Base-by-base conservation (phyloP, 2,329 filamentous ascomycete species). In the Colletotrichum sp. region DNA sequence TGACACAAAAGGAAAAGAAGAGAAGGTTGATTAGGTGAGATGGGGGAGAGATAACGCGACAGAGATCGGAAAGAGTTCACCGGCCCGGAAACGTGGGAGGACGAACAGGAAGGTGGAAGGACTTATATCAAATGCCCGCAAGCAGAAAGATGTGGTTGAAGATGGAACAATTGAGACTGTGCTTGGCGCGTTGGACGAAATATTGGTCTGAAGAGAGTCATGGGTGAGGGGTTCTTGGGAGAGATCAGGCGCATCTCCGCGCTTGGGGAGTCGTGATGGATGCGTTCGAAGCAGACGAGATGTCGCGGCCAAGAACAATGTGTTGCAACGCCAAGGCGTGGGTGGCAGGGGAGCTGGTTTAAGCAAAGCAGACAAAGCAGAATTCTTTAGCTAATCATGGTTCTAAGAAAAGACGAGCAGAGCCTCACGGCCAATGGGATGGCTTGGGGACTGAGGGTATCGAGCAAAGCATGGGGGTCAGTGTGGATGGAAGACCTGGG, bases 221-320 rank as follows among this genome's bases (percentile, higher is more conserved):
- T 48, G 71, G 66, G 67, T 64, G 59, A 55, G 66, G 70, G 71
- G 28, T 67, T 59, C 21, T 67, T n/a, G 57, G 9, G 12, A 28
- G 69, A 73, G n/a, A 73, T 60, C 32, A 75, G 73, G 69, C 57
- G 43, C 57, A 64, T 26, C 55, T 69, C 63, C 48, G 34, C 55
- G 43, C 18, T 43, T 67, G 30, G 70, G 32, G 64, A 72, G 39
- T 57, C n/a, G 32, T 57, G 43, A 73, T 72, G 73, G 64, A 64
- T 73, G 70, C 70, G 64, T 73, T 68, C 63, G 73, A 64, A 63
- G 64, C 69, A 73, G 28, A 34, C 55, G 28, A 75, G 70, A 75
- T 63, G 73, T 72, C 73, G 64, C 72, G 57, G 63, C 39, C 69
- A 68, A 64, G 55, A 72, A 68, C 39, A 59, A 64, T 52, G 64